Evolutionary conservation across 352 stramenopile genomes (phyloP), one percentile per base, ranked within the genome.

Genomic region (Aphanomyces stellatus): DNA sequence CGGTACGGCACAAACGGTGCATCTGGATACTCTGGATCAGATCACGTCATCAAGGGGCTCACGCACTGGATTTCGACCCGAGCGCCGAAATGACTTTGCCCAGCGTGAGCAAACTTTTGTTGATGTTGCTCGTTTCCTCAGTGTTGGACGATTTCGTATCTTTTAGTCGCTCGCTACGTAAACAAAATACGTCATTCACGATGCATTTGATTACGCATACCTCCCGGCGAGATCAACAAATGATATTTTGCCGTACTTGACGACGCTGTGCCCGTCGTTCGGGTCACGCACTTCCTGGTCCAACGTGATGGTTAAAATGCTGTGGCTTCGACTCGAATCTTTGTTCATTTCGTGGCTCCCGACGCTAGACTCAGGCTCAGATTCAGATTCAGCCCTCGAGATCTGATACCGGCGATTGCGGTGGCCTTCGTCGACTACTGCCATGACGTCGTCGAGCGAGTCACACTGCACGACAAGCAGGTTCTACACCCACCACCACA

Each of bases 1-100:
- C 85, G 74, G 59, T 93, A 95, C 27, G 87, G 87, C 19, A 93
- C 86, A 63, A 89, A 70, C 87, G 34, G 71, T 65, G 51, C 73
- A 2, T 73, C 67, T 59, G 37, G 37, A n/a, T n/a, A n/a, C n/a
- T 46, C 11, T 46, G 11, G 37, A 46, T 46, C n/a, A 51, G 37
- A 46, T 46, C n/a, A 51, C 43, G 37, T 13, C 41, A 51, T 49
- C 19, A 27, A 34, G 49, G 56, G 35, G 35, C 2, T n/a, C 59
- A 46, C n/a, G n/a, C 69, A 35, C 46, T 41, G 25, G 49, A 31
- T 41, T 83, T 81, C 33, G 77, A 76, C 19, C 74, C 78, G 43
- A 95, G 72, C 4, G 82, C 83, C 4, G 84, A 90, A 37, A 95
- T 93, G 19, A 95, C 87, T 57, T 93, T 93, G 43, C 87, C 83